Evolutionary conservation across 1,284 basidiomycete genomes (phyloP), one percentile per base, ranked within the genome.

Genomic region (Pyrrhoderma lamaoense): DNA sequence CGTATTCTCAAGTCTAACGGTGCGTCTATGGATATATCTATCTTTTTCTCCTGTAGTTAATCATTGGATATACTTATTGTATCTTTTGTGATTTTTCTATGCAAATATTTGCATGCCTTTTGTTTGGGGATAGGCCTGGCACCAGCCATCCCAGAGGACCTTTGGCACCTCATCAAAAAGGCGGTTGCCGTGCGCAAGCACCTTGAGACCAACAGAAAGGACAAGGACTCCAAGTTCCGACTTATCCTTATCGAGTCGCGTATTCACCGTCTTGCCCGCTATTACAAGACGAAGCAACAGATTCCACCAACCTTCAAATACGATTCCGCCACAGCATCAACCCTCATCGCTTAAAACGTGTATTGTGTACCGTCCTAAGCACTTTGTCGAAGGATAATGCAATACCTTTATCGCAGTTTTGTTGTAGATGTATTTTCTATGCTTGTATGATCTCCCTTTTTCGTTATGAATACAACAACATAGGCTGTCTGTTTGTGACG

Each of bases 161-260:
- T 98, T 57, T 97, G 93, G 89, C 88, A 93, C 83, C 86, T 97
- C 70, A 89, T 98, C 82, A 98, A 98, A 87, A 98, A 98, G 85
- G 95, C 95, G 69, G 94, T 98, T 68, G 80, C 90, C 62, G 92
- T 99, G 67, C 93, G 95, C 75, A 98, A 98, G 82, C 95, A 98
- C 76, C 84, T 99, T 63, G 93, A 97, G 75, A 80, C 83, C 65
- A 98, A 97, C 90, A 87, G 95, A 69, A 96, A 94, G 73, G 95
- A 97, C 82, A 93, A 91, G 79, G 93, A 88, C 73, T 93, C 90
- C 74, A 97, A 97, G 78, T 98, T 97, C 83, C 88, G 90, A 69
- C 83, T 95, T 66, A 94, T 95, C 77, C 77, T 97, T 63, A 95
- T 98, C 77, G 95, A 99, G 82, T 96, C 93, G 64, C 84, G 95